A percentile compares a stretch with the other conserved stretches of the same genome.
Evolutionary conservation across 2,329 filamentous ascomycete species (phyloP).

Genomic region (Phymatotrichopsis omnivora): DNA sequence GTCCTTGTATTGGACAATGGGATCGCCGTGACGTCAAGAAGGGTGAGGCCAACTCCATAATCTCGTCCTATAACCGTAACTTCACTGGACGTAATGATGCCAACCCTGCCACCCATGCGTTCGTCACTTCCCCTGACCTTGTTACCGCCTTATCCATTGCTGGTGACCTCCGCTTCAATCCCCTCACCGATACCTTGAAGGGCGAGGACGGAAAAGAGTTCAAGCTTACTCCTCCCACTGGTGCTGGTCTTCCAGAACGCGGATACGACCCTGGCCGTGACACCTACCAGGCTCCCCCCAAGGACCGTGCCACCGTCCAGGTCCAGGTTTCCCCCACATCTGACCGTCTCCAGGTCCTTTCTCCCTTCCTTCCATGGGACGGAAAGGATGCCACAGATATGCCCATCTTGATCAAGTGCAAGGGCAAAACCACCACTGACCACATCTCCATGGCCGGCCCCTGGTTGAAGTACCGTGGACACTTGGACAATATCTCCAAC

Average conservation of each 20-base stretch:
- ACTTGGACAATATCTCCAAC: constrained; percentile 99
- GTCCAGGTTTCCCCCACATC: constrained; percentile 81
- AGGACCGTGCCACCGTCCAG: constrained; percentile 58
- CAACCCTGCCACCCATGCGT: constrained; percentile 88
- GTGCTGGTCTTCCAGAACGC: constrained; percentile 64
- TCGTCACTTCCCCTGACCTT: constrained; percentile 82
- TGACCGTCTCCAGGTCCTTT: constrained; percentile 86
- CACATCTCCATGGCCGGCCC: constrained; percentile 96
- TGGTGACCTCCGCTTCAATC: constrained; percentile 85
- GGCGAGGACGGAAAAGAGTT: constrained; percentile 96
- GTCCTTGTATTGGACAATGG: constrained; percentile 90
- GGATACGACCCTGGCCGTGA: constrained; percentile 82
- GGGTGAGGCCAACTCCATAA: constrained; percentile 89
- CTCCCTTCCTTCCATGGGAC: constrained; percentile 79
- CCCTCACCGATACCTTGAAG: constrained; percentile 81
- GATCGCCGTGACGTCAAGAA: constrained; percentile 89
- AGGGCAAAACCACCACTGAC: constrained; percentile 95
- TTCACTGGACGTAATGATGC: constrained; percentile 97
- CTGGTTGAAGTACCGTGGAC: constrained; percentile 97
- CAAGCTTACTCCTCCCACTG: constrained; percentile 67
- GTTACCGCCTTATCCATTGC: constrained; percentile 80
- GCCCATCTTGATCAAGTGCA: constrained; percentile 89
- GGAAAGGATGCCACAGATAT: constrained; percentile 77
- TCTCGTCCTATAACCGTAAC: constrained; percentile 99
- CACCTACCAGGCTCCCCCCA: constrained; percentile 91